phyloP scores from a whole-genome alignment of 169 alveolate species.

The Pseudocohnilembus persalinus region DNA sequence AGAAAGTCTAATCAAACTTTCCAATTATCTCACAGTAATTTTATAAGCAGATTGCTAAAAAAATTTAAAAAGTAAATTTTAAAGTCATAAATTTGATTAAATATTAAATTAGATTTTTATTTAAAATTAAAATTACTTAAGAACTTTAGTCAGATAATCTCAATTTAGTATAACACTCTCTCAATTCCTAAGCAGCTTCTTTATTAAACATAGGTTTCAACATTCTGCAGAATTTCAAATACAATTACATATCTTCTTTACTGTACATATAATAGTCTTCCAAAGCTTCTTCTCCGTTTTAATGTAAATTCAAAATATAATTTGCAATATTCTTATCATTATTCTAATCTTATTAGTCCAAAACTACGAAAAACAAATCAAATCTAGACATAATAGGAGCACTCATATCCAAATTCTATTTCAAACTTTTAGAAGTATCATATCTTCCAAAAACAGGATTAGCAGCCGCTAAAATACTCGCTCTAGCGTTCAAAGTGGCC shows the following conservation, averaged over 20 bases:
- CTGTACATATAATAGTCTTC: conserved; percentile 62
- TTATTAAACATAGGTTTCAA: conserved; percentile 92
- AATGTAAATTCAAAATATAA: conserved; percentile 83
- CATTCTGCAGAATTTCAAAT: conserved; percentile 91
- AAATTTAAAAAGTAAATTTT: too few relatives aligned
- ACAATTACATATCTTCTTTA: conserved; percentile 86
- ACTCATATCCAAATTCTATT: conserved; percentile 92
- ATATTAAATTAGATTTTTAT: too few relatives aligned
- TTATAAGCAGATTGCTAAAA: conserved; percentile 84
- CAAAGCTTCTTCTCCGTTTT: conserved; percentile 60
- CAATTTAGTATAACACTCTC: conserved; percentile 90
- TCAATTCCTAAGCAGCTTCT: conserved; percentile 90
- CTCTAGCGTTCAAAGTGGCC: conserved; percentile 98
- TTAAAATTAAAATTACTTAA: conserved; percentile 28
- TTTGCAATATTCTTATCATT: conserved; percentile 88
- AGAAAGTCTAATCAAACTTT: conserved; percentile 92
- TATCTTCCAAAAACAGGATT: conserved; percentile 97
- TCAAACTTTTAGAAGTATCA: conserved; percentile 89
- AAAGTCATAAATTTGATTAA: not conserved
- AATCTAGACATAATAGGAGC: conserved; percentile 97
- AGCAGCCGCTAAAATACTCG: conserved; percentile 99
- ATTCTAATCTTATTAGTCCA: conserved; percentile 91
- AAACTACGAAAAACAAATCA: conserved; percentile 94
- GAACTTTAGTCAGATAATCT: conserved; percentile 90
- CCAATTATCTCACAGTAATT: conserved; percentile 97